phyloP scores from a whole-genome alignment of 1,139 yeast genomes.

The Hyphopichia pseudoburtonii region DNA sequence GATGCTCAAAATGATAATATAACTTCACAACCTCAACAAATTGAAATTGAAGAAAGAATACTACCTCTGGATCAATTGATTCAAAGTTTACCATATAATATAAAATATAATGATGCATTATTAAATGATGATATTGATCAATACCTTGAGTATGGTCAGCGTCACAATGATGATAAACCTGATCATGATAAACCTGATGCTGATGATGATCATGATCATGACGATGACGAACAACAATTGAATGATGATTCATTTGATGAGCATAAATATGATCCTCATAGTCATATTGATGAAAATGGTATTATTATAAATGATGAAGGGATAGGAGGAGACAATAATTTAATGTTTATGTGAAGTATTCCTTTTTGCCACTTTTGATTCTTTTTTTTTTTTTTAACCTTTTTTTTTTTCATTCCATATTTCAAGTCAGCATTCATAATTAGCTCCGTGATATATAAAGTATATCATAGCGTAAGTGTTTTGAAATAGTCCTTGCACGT shows the following conservation, averaged over 20 bases:
- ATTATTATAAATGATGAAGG: slow-evolving; percentile 13
- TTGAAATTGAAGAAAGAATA: slow-evolving; percentile 12
- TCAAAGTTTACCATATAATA: slow-evolving; percentile 30
- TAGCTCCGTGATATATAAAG: no score
- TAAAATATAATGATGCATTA: slow-evolving; percentile 25
- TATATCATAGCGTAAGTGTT: no score
- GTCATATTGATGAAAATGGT: slow-evolving; percentile 4
- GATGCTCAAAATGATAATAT: background rate
- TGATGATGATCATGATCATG: background rate
- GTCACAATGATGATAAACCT: slow-evolving; percentile 6
- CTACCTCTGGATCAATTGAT: slow-evolving; percentile 22
- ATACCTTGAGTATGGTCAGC: slow-evolving; percentile 12
- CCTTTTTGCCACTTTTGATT: no score
- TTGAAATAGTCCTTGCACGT: no score
- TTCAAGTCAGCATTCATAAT: no score
- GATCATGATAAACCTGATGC: background rate
- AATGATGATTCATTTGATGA: slow-evolving; percentile 5
- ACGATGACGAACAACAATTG: slow-evolving; percentile 5
- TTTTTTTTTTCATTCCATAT: no score
- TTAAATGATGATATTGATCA: slow-evolving; percentile 26
- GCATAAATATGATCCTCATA: slow-evolving; percentile 5
- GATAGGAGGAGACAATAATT: slow-evolving; percentile 15
- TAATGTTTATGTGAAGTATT: slow-evolving; percentile 9
- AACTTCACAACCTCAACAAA: slow-evolving; percentile 1
- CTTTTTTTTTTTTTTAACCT: no score